Conservation (phyloP, 345 rosid species). For the Populus deltoides region DNA sequence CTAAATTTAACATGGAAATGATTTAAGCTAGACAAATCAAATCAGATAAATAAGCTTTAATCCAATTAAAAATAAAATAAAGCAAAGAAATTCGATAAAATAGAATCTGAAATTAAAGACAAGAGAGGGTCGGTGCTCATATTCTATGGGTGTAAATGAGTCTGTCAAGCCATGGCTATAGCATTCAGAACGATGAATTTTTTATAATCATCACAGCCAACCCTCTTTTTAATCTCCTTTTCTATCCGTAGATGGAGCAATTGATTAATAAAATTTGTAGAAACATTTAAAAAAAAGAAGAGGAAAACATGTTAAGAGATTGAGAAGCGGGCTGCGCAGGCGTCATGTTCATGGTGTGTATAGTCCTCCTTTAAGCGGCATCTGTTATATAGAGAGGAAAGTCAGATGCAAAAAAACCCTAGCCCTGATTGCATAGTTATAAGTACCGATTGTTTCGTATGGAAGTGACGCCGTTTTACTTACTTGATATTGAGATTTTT, state of each 20-base stretch:
- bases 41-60: background rate
- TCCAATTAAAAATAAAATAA: background rate
- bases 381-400: background rate
- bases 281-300: background rate
- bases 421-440: background rate
- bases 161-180: constrained; percentile 41
- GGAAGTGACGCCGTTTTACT: background rate
- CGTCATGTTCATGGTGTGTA: background rate
- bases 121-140: constrained; percentile 31
- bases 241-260: background rate
- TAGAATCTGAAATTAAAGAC: background rate
- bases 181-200: constrained; percentile 38
- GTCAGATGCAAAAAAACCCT: background rate
- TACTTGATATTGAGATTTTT: background rate
- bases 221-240: background rate
- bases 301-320: background rate
- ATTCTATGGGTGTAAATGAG: constrained; percentile 49
- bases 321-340: background rate
- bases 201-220: constrained; percentile 29
- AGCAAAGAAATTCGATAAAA: background rate
- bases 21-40: background rate
- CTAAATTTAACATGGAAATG: background rate
- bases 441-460: no score
- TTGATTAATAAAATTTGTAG: background rate
- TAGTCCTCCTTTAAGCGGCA: background rate